These are phyloP conservation scores for Elsinoe batatas DNA, from an alignment of 2,329 filamentous ascomycete species.

Conservation along the genomic window DNA sequence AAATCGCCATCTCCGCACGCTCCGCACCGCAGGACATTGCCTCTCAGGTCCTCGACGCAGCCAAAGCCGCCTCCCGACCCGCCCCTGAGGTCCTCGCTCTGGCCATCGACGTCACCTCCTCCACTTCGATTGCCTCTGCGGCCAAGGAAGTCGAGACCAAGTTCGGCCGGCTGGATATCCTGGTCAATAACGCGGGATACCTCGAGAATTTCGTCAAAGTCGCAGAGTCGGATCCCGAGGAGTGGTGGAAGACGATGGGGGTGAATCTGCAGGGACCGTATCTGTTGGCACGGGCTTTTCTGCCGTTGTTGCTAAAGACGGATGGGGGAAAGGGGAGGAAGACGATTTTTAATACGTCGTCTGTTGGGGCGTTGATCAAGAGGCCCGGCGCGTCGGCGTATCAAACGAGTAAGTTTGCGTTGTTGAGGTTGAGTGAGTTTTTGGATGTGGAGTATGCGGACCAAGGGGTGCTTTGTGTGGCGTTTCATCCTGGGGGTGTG, in stretches of 20 bases:
- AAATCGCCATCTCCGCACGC: constrained; percentile 46
- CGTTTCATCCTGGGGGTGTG: constrained; percentile 39
- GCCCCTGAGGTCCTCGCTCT: constrained; percentile 36
- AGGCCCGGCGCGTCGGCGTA: constrained; percentile 34
- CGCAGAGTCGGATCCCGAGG: constrained; percentile 24
- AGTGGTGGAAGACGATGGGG: constrained; percentile 41
- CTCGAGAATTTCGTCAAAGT: constrained; percentile 24
- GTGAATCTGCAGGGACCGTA: constrained; percentile 42
- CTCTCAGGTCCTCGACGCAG: constrained; percentile 29
- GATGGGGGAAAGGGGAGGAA: constrained; percentile 26
- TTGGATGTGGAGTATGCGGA: constrained; percentile 35
- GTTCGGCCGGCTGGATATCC: constrained; percentile 34
- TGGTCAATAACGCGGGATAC: constrained; percentile 41
- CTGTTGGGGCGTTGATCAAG: constrained; percentile 30
- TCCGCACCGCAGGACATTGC: constrained; percentile 34
- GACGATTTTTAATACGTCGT: constrained; percentile 35
- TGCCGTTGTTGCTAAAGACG: constrained; percentile 36
- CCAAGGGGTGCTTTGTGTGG: constrained; percentile 34
- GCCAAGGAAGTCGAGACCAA: constrained; percentile 25
- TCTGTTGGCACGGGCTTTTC: constrained; percentile 32
- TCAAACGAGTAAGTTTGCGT: constrained; percentile 38
- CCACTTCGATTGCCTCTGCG: constrained; percentile 29
- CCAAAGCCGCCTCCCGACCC: constrained; percentile 26
- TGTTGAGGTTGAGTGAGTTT: constrained; percentile 38
- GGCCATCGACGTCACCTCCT: constrained; percentile 34